phyloP scores from a whole-genome alignment of 2,329 filamentous ascomycete genomes.

The Pseudocercospora cruenta region DNA sequence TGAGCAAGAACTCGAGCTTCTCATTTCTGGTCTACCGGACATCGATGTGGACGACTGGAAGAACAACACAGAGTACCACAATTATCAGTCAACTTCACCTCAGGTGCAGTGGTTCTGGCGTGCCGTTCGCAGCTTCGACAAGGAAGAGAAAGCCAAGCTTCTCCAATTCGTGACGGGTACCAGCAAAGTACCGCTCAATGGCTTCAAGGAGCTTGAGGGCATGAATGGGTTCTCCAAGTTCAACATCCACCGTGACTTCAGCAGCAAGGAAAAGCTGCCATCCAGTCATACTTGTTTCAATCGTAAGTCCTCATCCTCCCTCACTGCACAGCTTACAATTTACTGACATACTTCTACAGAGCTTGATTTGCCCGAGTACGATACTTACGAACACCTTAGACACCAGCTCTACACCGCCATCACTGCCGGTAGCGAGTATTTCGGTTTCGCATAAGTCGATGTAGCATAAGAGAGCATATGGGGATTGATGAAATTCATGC shows the following conservation, averaged over 20 bases:
- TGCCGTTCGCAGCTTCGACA: conserved; percentile 94
- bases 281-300: conserved; percentile 99
- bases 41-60: conserved; percentile 99
- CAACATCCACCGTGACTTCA: conserved; percentile 98
- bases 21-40: conserved; percentile 95
- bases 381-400: conserved; percentile 88
- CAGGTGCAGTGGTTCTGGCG: conserved; percentile 99
- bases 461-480: conserved; percentile 18
- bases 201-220: conserved; percentile 97
- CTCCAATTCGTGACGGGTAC: conserved; percentile 98
- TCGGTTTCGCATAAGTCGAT: conserved; percentile 80
- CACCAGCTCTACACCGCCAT: conserved; percentile 92
- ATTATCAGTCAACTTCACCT: conserved; percentile 89
- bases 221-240: conserved; percentile 99
- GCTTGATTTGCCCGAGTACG: conserved; percentile 97
- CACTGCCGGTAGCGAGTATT: conserved; percentile 95
- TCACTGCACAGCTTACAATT: neutral
- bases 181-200: conserved; percentile 95
- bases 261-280: conserved; percentile 91
- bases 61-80: conserved; percentile 97
- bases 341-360: conserved; percentile 61
- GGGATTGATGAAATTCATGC: neutral
- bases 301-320: conserved; percentile 67
- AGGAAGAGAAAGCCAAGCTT: conserved; percentile 96
- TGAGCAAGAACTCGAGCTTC: conserved; percentile 92